Conservation (phyloP, 192 early-diverging fungal genomes). For the Rhizoclosmatium sp. region DNA sequence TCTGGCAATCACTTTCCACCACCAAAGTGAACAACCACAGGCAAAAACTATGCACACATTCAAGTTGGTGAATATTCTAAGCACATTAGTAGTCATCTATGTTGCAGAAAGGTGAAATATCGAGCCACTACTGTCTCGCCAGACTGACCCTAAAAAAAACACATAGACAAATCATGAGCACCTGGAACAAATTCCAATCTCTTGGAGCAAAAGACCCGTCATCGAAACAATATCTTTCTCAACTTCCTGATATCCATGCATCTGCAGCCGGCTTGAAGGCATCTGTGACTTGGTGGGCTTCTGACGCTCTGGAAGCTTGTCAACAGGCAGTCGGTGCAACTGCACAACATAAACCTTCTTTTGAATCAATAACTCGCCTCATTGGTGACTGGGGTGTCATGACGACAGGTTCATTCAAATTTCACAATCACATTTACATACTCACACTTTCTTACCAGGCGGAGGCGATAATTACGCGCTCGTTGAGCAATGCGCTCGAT, state of each 20-base stretch:
- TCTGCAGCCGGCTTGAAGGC: conserved; percentile 35
- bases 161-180: background rate
- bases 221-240: conserved; percentile 5
- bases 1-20: conserved; percentile 65
- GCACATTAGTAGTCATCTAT: background rate
- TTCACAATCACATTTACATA: too few relatives aligned
- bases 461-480: conserved; percentile 60
- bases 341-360: background rate
- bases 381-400: conserved; percentile 71
- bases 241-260: conserved; percentile 31
- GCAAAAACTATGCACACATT: background rate
- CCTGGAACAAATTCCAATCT: conserved; percentile 11
- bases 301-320: conserved; percentile 17
- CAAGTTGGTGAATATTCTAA: background rate
- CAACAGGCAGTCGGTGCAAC: background rate
- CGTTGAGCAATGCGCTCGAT: conserved; percentile 45
- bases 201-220: conserved; percentile 9
- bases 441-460: background rate
- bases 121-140: too few relatives aligned
- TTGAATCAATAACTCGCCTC: conserved; percentile 51
- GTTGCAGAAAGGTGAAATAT: background rate
- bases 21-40: conserved; percentile 15
- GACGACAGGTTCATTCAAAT: conserved; percentile 50
- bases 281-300: conserved; percentile 29
- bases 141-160: background rate